These are phyloP conservation scores for Helichrysum umbraculigerum DNA, from an alignment of 129 eudicot genomes.

Conservation along the genomic window DNA sequence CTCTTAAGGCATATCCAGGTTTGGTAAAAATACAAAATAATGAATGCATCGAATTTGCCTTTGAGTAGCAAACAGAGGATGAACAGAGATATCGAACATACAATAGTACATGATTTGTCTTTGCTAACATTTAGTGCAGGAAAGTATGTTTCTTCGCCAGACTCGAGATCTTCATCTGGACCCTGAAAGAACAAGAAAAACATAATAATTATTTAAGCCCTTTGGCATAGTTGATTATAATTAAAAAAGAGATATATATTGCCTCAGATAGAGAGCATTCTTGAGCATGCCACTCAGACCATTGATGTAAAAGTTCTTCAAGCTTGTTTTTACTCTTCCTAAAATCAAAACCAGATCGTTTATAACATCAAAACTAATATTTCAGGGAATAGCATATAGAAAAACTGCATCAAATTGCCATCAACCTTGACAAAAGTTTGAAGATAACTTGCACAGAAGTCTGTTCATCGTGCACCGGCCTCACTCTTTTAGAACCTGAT, in stretches of 20 bases:
- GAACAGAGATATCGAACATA: conserved; percentile 33
- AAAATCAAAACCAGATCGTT: background rate
- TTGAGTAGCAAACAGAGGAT: background rate
- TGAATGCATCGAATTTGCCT: background rate
- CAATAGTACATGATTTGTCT: conserved; percentile 61
- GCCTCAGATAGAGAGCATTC: conserved; percentile 38
- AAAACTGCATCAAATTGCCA: background rate
- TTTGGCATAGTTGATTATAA: background rate
- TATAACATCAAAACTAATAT: background rate
- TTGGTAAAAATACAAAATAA: background rate
- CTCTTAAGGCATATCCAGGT: no score
- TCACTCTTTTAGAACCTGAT: conserved; percentile 29
- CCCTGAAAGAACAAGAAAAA: conserved; percentile 35
- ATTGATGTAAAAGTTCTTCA: conserved; percentile 43
- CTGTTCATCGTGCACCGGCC: conserved; percentile 17
- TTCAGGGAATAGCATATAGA: background rate
- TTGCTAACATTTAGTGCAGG: conserved; percentile 67
- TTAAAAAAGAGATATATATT: conserved; percentile 1
- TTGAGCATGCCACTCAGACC: conserved; percentile 56
- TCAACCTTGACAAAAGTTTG: conserved; percentile 37
- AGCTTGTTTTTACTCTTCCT: conserved; percentile 56
- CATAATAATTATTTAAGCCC: background rate
- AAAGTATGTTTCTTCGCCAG: conserved; percentile 62
- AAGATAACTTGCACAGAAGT: conserved; percentile 36
- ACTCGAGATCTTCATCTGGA: conserved; percentile 45